Evolutionary conservation across 768 basidiomycete species (phyloP).

Genomic region (Podaxis sp.): DNA sequence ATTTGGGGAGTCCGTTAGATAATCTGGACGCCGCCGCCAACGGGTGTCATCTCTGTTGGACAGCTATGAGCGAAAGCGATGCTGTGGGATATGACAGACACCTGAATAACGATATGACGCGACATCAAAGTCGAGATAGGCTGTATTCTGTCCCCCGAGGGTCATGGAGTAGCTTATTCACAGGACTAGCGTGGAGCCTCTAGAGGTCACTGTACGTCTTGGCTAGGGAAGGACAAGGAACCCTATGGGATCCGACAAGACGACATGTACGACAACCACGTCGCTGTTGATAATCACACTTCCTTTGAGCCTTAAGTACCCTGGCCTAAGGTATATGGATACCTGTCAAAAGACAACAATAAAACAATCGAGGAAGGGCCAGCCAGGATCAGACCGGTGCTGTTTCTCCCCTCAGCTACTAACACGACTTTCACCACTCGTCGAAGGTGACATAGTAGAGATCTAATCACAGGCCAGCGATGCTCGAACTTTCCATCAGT

Average conservation of each 20-base stretch:
- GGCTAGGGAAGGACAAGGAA: slow-evolving; percentile 2
- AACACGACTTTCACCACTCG: background rate
- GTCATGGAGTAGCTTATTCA: slow-evolving; percentile 2
- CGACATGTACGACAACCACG: background rate
- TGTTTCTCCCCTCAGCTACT: background rate
- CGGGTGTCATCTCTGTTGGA: background rate
- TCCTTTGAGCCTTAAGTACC: background rate
- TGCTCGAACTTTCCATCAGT: too few species aligned
- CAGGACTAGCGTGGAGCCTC: background rate
- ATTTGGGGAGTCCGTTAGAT: background rate
- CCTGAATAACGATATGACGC: background rate
- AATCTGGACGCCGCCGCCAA: background rate
- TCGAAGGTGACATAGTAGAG: slow-evolving; percentile 6
- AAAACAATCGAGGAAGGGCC: background rate
- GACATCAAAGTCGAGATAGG: background rate
- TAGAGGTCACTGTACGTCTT: background rate
- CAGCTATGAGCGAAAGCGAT: background rate
- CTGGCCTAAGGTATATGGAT: background rate
- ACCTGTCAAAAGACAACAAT: slow-evolving; percentile 5
- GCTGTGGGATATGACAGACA: background rate
- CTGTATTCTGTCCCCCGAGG: background rate
- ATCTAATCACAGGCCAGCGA: background rate
- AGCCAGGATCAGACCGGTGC: background rate
- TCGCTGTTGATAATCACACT: background rate
- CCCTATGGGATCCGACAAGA: background rate